A percentile compares a stretch with the other conserved stretches of the same genome.
Evolutionary conservation across 2,329 filamentous ascomycete species (phyloP).

Genomic region (Ophiostoma angusticollis): DNA sequence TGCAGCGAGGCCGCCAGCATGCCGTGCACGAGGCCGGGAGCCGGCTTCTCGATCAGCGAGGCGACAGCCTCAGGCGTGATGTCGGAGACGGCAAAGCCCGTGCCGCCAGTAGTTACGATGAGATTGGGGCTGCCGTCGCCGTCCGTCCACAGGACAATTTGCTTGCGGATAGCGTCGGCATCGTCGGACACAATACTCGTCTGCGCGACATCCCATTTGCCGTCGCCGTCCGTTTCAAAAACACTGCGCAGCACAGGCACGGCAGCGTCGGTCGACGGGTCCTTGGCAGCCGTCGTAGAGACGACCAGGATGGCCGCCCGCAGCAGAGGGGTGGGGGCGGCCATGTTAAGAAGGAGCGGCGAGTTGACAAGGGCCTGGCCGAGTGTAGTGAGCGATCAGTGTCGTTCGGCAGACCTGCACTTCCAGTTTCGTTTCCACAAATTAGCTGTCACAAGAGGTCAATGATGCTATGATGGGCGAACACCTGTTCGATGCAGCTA

Average conservation of each 20-base stretch:
- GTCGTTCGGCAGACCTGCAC: no score
- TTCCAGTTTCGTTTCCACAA: no score
- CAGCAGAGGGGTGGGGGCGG: slow-evolving; percentile 31
- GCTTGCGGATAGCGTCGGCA: slow-evolving; percentile 58
- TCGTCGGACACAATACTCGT: slow-evolving; percentile 71
- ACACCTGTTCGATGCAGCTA: no score
- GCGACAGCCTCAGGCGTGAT: slow-evolving; percentile 82
- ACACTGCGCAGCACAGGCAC: slow-evolving; percentile 53
- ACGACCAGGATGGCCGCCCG: slow-evolving; percentile 72
- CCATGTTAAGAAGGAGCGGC: no score
- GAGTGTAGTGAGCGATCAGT: not conserved
- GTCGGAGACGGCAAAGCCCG: slow-evolving; percentile 78
- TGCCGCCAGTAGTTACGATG: slow-evolving; percentile 81
- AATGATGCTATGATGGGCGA: no score
- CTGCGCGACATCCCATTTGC: slow-evolving; percentile 57
- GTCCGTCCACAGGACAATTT: slow-evolving; percentile 64
- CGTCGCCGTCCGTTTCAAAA: slow-evolving; percentile 52
- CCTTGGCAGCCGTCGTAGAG: slow-evolving; percentile 75
- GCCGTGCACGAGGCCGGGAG: slow-evolving; percentile 82
- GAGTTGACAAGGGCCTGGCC: no score
- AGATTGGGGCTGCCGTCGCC: slow-evolving; percentile 40
- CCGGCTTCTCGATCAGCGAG: slow-evolving; percentile 69
- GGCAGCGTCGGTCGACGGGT: slow-evolving; percentile 68
- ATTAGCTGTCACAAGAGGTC: no score
- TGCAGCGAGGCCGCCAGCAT: slow-evolving; percentile 78